These are phyloP conservation scores for Cinchona pubescens DNA, from an alignment of 257 asterid species.

Conservation along the genomic window DNA sequence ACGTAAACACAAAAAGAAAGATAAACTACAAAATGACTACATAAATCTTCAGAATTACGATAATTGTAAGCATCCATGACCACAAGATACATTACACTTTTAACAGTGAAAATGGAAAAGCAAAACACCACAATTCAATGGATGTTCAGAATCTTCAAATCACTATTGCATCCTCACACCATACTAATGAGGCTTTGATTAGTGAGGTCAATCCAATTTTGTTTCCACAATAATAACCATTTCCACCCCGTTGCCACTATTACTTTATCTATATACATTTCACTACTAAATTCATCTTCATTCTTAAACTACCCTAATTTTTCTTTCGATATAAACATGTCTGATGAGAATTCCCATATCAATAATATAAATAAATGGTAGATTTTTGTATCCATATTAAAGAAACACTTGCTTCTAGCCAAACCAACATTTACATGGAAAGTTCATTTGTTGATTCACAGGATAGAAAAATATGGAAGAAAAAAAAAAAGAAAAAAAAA, in stretches of 20 bases:
- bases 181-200: background rate
- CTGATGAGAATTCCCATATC: too few relatives aligned
- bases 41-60: background rate
- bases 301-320: too few relatives aligned
- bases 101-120: background rate
- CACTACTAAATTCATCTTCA: background rate
- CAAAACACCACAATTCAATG: background rate
- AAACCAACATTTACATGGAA: too few relatives aligned
- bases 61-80: background rate
- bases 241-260: conserved; percentile 2
- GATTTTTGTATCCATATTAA: too few relatives aligned
- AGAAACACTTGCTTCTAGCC: too few relatives aligned
- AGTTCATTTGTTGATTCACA: background rate
- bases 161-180: background rate
- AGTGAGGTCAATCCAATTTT: background rate
- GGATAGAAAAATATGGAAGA: too few relatives aligned
- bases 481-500: too few relatives aligned
- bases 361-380: too few relatives aligned
- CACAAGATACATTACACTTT: background rate
- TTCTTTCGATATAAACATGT: too few relatives aligned
- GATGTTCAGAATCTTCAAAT: background rate
- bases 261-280: background rate
- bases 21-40: background rate
- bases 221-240: background rate
- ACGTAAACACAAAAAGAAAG: background rate